These are phyloP conservation scores for Glebionis coronaria DNA, from an alignment of 129 eudicot species.

Conservation along the genomic window DNA sequence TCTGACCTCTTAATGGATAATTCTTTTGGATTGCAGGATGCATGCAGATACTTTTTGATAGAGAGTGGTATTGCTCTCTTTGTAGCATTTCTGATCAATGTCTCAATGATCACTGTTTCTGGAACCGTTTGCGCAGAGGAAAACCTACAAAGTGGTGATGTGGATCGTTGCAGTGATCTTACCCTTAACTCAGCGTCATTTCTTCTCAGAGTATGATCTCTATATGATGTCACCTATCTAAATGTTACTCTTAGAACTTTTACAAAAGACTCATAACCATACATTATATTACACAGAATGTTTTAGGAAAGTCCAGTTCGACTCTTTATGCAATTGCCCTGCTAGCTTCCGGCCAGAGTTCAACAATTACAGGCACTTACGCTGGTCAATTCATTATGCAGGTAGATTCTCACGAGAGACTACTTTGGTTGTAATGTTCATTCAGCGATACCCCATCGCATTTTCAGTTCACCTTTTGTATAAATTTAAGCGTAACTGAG, in stretches of 20 bases:
- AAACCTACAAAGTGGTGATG: constrained; percentile 18
- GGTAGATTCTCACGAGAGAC: constrained; percentile 32
- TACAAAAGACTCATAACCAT: background rate
- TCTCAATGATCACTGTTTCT: constrained; percentile 46
- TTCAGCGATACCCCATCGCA: background rate
- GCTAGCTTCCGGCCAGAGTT: constrained; percentile 92
- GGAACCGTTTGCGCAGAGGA: constrained; percentile 50
- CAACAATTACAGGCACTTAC: constrained; percentile 91
- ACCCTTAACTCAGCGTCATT: constrained; percentile 48
- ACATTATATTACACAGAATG: constrained; percentile 29
- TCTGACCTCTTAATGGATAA: background rate
- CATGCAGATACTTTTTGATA: too few species aligned
- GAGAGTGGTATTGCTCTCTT: too few species aligned
- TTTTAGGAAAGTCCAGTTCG: constrained; percentile 40
- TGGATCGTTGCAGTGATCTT: constrained; percentile 35
- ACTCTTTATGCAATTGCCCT: constrained; percentile 58
- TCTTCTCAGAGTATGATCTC: constrained; percentile 26
- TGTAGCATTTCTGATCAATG: too few species aligned
- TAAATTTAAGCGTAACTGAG: background rate
- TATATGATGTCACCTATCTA: background rate
- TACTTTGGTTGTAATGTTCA: background rate
- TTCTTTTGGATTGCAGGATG: constrained; percentile 36
- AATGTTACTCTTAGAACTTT: background rate
- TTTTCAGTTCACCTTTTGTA: background rate
- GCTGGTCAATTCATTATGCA: constrained; percentile 95